A percentile compares a stretch with the other conserved stretches of the same genome.
Evolutionary conservation across 108 stramenopile species (phyloP).

Genomic region (Nitzschia sp.): DNA sequence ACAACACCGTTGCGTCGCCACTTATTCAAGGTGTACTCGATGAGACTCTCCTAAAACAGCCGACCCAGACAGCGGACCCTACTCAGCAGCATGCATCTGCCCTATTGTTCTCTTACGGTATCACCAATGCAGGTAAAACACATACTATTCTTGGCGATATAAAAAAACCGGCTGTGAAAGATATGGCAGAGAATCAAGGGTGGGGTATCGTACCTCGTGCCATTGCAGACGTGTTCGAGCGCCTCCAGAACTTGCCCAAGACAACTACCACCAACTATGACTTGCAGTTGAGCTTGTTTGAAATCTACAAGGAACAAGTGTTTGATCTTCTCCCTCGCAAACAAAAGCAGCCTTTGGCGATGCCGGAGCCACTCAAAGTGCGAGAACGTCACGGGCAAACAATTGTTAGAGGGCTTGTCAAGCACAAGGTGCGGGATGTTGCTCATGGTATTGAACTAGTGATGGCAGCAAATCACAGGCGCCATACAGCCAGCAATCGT

Average conservation of each 20-base stretch:
- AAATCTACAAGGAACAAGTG: conserved; percentile 97
- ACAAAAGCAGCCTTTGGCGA: conserved; percentile 12
- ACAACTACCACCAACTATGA: conserved; percentile 21
- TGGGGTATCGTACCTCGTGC: conserved; percentile 86
- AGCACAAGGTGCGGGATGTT: conserved; percentile 63
- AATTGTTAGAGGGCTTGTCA: conserved; percentile 79
- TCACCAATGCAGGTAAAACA: conserved; percentile 98
- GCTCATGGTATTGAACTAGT: conserved; percentile 65
- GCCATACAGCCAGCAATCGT: conserved; percentile 85
- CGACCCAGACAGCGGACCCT: neutral
- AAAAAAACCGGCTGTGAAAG: conserved; percentile 22
- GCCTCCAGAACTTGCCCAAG: conserved; percentile 23
- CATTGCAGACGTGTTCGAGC: conserved; percentile 65
- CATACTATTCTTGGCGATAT: conserved; percentile 91
- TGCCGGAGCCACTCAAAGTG: conserved; percentile 66
- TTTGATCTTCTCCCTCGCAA: conserved; percentile 82
- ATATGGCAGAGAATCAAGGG: conserved; percentile 28
- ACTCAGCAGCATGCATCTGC: conserved; percentile 54
- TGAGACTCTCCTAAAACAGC: neutral
- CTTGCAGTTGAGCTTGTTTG: conserved; percentile 85
- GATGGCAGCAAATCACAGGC: conserved; percentile 62
- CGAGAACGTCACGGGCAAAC: conserved; percentile 85
- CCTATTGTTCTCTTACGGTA: conserved; percentile 95
- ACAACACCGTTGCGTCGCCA: conserved; percentile 60
- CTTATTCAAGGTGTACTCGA: conserved; percentile 68